These are phyloP conservation scores for Pterothamnion heteromorphum DNA, from an alignment of 31 red algal genomes.

Conservation along the genomic window DNA sequence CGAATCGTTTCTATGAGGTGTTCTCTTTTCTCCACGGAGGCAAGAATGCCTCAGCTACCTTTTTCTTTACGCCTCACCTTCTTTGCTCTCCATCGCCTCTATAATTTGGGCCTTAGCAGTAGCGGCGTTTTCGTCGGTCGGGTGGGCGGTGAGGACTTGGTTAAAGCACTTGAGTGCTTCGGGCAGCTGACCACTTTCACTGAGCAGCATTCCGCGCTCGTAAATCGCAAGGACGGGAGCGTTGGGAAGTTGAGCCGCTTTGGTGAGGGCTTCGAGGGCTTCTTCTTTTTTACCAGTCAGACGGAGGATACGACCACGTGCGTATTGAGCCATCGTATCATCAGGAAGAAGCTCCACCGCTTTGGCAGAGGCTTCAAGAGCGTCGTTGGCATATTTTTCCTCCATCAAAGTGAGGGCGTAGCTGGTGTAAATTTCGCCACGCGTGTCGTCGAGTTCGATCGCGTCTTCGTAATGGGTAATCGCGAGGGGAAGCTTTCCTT, in stretches of 20 bases:
- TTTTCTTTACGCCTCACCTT: too few species aligned
- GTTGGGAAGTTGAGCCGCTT: not conserved
- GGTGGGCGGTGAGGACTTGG: not conserved
- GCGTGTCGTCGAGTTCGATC: not conserved
- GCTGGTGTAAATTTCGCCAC: not conserved
- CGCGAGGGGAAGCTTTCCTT: not conserved
- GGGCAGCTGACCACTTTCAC: not conserved
- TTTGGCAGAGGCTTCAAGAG: not conserved
- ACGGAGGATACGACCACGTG: not conserved
- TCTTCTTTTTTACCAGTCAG: not conserved
- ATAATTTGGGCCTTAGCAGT: too few species aligned
- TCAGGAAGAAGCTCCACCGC: not conserved
- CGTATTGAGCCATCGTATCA: not conserved
- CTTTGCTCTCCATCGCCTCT: too few species aligned
- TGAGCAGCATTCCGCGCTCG: not conserved
- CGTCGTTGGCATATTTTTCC: not conserved
- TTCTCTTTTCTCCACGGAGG: too few species aligned
- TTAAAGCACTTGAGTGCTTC: not conserved
- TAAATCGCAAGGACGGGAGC: not conserved
- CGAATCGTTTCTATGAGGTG: too few species aligned
- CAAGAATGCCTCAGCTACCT: too few species aligned
- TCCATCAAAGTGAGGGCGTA: not conserved
- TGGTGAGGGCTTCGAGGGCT: not conserved
- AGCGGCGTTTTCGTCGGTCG: too few species aligned
- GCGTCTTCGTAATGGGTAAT: conserved; percentile 15